These are phyloP conservation scores for Trypanosoma boissoni DNA, from an alignment of 208 protist species.

Conservation along the genomic window DNA sequence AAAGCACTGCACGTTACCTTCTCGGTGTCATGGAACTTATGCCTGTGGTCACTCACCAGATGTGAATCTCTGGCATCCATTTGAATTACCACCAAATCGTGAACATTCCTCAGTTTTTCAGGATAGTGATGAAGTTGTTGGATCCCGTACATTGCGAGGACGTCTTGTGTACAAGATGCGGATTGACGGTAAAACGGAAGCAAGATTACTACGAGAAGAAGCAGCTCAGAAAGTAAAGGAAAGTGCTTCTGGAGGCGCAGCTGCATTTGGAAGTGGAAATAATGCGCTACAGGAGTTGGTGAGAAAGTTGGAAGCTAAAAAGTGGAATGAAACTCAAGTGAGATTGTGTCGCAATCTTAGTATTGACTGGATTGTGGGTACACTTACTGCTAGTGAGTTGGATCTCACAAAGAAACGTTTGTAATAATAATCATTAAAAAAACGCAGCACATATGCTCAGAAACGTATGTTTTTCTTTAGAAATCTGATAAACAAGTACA, in stretches of 20 bases:
- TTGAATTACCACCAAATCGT: conserved; percentile 17
- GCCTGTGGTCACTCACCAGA: conserved; percentile 13
- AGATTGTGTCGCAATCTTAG: conserved; percentile 40
- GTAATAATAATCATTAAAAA: neutral
- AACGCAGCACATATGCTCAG: too few relatives aligned
- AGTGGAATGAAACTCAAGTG: conserved; percentile 41
- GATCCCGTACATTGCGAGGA: conserved; percentile 52
- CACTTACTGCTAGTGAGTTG: conserved; percentile 47
- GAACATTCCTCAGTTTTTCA: conserved; percentile 14
- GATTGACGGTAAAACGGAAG: conserved; percentile 47
- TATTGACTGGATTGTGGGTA: conserved; percentile 56
- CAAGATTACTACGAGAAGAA: conserved; percentile 51
- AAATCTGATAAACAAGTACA: neutral
- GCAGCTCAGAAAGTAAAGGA: conserved; percentile 27
- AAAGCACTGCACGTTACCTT: conserved; percentile 10
- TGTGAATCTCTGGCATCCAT: conserved; percentile 12
- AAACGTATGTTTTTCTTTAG: conserved; percentile 6
- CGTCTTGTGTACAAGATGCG: conserved; percentile 59
- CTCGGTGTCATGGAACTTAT: neutral
- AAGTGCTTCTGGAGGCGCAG: conserved; percentile 12
- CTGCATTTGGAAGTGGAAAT: conserved; percentile 24
- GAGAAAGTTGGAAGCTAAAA: conserved; percentile 30
- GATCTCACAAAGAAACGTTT: conserved; percentile 29
- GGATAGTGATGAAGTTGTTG: conserved; percentile 57
- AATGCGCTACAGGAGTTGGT: conserved; percentile 42